Conservation (phyloP, 352 stramenopile species). For the Pythium brassicae region DNA sequence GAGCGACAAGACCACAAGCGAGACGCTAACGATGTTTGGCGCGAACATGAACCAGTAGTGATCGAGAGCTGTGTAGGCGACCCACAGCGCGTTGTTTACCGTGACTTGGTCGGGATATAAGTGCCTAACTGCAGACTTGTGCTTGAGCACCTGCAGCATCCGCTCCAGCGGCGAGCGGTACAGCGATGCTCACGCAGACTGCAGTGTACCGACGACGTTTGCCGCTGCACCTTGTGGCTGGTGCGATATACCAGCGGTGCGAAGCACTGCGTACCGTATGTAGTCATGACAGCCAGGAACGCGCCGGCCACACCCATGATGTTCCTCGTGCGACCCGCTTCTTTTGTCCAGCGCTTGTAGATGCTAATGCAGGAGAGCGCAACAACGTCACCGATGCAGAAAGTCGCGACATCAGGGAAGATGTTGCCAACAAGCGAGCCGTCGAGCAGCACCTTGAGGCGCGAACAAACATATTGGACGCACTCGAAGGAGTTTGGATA, state of each 20-base stretch:
- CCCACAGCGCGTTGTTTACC: constrained; percentile 50
- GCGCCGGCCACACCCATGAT: constrained; percentile 6
- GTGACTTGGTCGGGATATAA: constrained; percentile 31
- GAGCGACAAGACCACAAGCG: constrained; percentile 24
- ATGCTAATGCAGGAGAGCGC: constrained; percentile 29
- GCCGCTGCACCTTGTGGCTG: constrained; percentile 14
- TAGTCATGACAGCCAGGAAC: constrained; percentile 4
- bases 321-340: not conserved
- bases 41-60: constrained; percentile 49
- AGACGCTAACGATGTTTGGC: constrained; percentile 37
- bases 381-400: constrained; percentile 29
- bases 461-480: no score
- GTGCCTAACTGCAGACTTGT: not conserved
- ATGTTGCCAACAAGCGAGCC: constrained; percentile 12
- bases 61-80: constrained; percentile 35
- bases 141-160: not conserved
- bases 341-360: constrained; percentile 16
- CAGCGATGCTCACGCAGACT: not conserved
- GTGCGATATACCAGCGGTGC: constrained; percentile 17
- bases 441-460: no score
- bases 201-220: constrained; percentile 17
- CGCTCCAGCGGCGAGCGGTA: not conserved
- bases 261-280: constrained; percentile 9
- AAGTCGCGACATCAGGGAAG: constrained; percentile 45
- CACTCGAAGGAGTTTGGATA: not conserved